Evolutionary conservation across 2,329 filamentous ascomycete genomes (phyloP).

Genomic region (Pleoardoris graminearum): DNA sequence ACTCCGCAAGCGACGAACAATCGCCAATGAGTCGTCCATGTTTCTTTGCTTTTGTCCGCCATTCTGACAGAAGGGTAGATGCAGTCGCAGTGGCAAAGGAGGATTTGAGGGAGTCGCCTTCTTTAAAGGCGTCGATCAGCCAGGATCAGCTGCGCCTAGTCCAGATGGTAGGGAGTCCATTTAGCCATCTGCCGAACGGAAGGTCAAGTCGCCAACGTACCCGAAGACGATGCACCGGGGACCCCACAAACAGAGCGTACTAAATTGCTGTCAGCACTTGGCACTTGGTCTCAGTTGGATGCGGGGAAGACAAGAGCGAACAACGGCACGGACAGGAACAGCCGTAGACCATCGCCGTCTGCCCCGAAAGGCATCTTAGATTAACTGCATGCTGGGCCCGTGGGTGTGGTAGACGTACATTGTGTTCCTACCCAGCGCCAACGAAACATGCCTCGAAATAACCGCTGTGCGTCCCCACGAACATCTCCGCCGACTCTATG

Average conservation of each 20-base stretch:
- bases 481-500: neutral
- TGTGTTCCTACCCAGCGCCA: too few relatives aligned
- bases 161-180: slow-evolving; percentile 19
- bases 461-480: neutral
- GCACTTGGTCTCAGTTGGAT: slow-evolving; percentile 26
- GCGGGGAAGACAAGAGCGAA: slow-evolving; percentile 24
- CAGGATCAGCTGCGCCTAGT: slow-evolving; percentile 22
- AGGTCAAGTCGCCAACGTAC: slow-evolving; percentile 22
- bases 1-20: slow-evolving; percentile 55
- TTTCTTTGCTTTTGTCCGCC: slow-evolving; percentile 23
- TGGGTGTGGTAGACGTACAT: too few relatives aligned
- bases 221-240: slow-evolving; percentile 13
- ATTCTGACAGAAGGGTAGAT: slow-evolving; percentile 15
- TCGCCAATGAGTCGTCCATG: slow-evolving; percentile 48
- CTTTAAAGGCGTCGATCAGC: slow-evolving; percentile 15
- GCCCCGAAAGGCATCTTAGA: neutral
- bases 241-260: slow-evolving; percentile 31
- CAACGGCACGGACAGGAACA: too few relatives aligned
- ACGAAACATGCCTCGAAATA: too few relatives aligned
- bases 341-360: neutral
- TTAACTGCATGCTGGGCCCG: neutral
- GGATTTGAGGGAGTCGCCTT: neutral
- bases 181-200: slow-evolving; percentile 37
- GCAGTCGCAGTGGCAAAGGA: neutral
- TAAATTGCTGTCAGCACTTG: slow-evolving; percentile 22